Base-by-base conservation (phyloP, 257 asterid genomes). In the Forsythia viridissima region DNA sequence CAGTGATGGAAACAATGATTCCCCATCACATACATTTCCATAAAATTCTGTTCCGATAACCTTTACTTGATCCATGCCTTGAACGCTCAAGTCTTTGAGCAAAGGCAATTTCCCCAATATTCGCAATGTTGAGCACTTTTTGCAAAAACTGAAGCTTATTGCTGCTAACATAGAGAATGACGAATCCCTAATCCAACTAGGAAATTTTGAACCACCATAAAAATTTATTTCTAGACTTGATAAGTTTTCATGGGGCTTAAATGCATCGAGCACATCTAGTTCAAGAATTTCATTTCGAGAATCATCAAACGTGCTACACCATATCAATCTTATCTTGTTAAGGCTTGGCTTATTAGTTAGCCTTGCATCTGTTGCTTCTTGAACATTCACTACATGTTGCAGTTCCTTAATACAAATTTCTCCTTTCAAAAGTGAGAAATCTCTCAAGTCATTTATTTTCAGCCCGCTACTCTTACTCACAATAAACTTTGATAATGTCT, bases 361-460 rank as follows among this genome's bases (percentile, higher is more conserved):
- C 4, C 77, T 55, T 12, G 85, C 85, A 65, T 73, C 81, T 59
- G 36, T 71, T 34, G 85, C 81, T 30, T 72, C 79, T 39, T 77
- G 57, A 44, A 41, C 13, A 40, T 67, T 43, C 39, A 39, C 67
- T 16, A 81, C 81, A 51, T 69, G 72, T 38, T 72, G 57, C 51
- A 81, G 65, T 6, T 73, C 71, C 41, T 13, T 8, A 72, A 81
- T 72, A n/a, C 73, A 51, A 16, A 81, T 70, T 12, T 52, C n/a
- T 65, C 85, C 81, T 5, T 15, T 41, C 20, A 81, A 21, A 30
- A 34, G n/a, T 18, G 68, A 24, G 61, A 81, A 66, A 16, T 74
- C 65, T 57, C 76, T 77, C 75, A 81, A 69, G 65, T 75, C 77
- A 20, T 40, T 59, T 37, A 79, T 59, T 30, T 48, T 69, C 65